Percentiles rank a stretch among this genome's conserved stretches.
phyloP scores from a whole-genome alignment of 805 yeast species.

The Candida corydali region DNA sequence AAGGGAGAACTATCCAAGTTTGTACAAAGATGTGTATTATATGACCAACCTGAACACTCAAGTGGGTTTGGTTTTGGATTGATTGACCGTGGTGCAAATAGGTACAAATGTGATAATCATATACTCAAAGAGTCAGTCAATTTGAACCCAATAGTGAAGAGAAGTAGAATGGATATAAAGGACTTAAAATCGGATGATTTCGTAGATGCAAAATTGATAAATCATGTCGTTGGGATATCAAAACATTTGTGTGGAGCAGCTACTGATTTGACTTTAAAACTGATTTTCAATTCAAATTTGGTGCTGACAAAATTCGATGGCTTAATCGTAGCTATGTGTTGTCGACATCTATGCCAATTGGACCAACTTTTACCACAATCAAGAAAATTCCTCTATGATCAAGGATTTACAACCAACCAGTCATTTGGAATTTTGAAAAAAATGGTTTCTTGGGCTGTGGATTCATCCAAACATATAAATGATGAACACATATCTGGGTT shows the following conservation, averaged over 20 bases:
- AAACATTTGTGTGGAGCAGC: slow-evolving; percentile 95
- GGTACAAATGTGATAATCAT: slow-evolving; percentile 76
- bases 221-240: slow-evolving; percentile 58
- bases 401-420: slow-evolving; percentile 27
- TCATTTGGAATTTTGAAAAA: slow-evolving; percentile 52
- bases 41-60: slow-evolving; percentile 3
- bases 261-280: slow-evolving; percentile 76
- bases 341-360: slow-evolving; percentile 78
- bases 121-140: slow-evolving; percentile 36
- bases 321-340: slow-evolving; percentile 84
- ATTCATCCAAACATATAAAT: slow-evolving; percentile 46
- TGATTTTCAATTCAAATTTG: slow-evolving; percentile 44
- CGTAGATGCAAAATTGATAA: slow-evolving; percentile 20
- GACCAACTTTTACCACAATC: slow-evolving; percentile 50
- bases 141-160: slow-evolving; percentile 30
- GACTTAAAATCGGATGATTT: slow-evolving; percentile 56
- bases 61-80: slow-evolving; percentile 45
- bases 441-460: slow-evolving; percentile 86
- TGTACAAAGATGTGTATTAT: slow-evolving; percentile 37
- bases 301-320: slow-evolving; percentile 41
- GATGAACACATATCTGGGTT: slow-evolving; percentile 12
- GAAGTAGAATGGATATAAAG: slow-evolving; percentile 76
- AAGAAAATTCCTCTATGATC: slow-evolving; percentile 28
- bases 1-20: slow-evolving; percentile 78
- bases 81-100: slow-evolving; percentile 70